A percentile compares a stretch with the other conserved stretches of the same genome.
Evolutionary conservation across 495 filamentous ascomycete genomes (phyloP).

Genomic region (Aspergillus avenaceus): DNA sequence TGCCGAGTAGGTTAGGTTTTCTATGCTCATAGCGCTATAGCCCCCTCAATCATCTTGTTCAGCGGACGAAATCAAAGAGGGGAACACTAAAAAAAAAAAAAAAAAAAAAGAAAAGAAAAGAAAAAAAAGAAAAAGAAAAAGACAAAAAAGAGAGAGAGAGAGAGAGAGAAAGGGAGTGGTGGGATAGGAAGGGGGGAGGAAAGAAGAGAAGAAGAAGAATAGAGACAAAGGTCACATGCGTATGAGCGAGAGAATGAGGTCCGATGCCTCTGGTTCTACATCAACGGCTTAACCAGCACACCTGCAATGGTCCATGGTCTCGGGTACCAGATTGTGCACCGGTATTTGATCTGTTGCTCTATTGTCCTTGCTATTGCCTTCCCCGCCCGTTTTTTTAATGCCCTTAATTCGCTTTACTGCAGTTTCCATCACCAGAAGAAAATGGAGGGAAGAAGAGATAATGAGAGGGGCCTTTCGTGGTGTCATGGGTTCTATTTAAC

Average conservation of each 20-base stretch:
- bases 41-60: not conserved
- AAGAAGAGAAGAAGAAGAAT: too few species aligned
- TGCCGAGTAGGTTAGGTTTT: conserved; percentile 66
- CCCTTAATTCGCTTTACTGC: not conserved
- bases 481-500: not conserved
- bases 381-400: not conserved
- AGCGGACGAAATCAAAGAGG: not conserved
- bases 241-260: too few species aligned
- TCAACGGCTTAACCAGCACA: not conserved
- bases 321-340: not conserved
- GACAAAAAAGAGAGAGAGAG: not conserved
- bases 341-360: not conserved
- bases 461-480: not conserved
- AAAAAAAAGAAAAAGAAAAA: not conserved
- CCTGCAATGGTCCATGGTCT: not conserved
- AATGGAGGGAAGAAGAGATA: not conserved
- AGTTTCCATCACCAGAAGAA: not conserved
- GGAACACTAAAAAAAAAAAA: not conserved
- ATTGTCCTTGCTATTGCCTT: not conserved
- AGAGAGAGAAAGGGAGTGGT: not conserved
- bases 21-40: not conserved
- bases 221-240: too few species aligned
- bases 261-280: not conserved
- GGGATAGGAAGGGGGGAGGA: too few species aligned
- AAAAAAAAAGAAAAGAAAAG: not conserved